phyloP scores from a whole-genome alignment of 371 early-diverging fungal genomes.

The Rhizopus arrhizus region DNA sequence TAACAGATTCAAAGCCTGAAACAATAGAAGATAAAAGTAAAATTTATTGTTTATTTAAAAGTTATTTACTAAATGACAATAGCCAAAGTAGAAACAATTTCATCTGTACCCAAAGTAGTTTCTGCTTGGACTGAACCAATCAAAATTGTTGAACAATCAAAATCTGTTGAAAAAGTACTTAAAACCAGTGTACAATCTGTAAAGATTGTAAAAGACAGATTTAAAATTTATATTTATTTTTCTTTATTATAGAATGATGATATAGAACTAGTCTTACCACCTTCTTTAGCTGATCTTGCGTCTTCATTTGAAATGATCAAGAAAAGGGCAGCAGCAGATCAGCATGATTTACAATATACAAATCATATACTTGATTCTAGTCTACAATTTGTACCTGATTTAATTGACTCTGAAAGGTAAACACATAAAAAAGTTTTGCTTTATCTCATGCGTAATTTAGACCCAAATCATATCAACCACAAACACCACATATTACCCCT shows the following conservation, averaged over 20 bases:
- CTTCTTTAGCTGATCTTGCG: constrained; percentile 79
- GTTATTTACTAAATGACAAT: too few relatives aligned
- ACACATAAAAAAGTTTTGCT: not conserved
- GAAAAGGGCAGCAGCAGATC: constrained; percentile 43
- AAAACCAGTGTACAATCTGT: constrained; percentile 34
- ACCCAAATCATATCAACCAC: constrained; percentile 73
- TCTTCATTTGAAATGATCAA: constrained; percentile 78
- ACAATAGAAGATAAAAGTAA: too few relatives aligned
- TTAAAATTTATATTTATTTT: not conserved
- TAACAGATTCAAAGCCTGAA: too few relatives aligned
- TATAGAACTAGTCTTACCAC: constrained; percentile 46
- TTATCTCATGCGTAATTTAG: constrained; percentile 12
- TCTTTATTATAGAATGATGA: not conserved
- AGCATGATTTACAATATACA: constrained; percentile 39
- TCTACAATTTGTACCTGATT: constrained; percentile 74
- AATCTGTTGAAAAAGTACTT: constrained; percentile 18
- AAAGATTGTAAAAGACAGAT: constrained; percentile 43
- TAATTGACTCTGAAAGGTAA: constrained; percentile 70
- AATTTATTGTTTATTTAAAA: too few relatives aligned
- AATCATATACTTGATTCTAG: constrained; percentile 80
- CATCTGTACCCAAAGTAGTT: not conserved
- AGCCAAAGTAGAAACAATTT: not conserved
- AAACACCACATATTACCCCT: constrained; percentile 80
- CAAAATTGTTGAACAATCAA: constrained; percentile 30
- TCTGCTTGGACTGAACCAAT: constrained; percentile 34